phyloP scores from a whole-genome alignment of 306 rosid species.

The Psophocarpus tetragonolobus region DNA sequence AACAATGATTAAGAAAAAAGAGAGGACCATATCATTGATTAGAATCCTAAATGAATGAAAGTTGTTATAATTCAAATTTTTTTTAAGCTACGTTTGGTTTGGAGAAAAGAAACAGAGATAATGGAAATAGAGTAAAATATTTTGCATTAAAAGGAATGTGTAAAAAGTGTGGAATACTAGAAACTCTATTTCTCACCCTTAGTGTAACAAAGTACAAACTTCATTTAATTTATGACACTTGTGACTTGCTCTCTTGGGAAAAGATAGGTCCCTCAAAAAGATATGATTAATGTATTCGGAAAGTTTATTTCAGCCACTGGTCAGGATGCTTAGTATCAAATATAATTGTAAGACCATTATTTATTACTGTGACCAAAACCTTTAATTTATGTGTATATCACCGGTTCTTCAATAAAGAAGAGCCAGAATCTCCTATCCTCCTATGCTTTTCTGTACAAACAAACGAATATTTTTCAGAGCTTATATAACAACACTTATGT shows the following conservation, averaged over 20 bases:
- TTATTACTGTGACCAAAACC: constrained; percentile 25
- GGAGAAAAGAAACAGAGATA: no score
- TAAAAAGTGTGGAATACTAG: no score
- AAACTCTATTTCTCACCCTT: no score
- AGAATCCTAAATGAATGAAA: neutral
- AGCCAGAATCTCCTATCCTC: constrained; percentile 35
- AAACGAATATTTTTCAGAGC: constrained; percentile 34
- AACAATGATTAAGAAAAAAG: neutral
- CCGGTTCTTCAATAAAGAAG: constrained; percentile 32
- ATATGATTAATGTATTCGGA: neutral
- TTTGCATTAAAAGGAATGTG: no score
- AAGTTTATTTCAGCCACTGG: neutral
- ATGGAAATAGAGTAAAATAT: no score
- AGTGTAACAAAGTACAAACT: no score
- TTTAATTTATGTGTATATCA: constrained; percentile 19
- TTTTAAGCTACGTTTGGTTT: no score
- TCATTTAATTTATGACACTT: constrained; percentile 5
- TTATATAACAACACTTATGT: constrained; percentile 35
- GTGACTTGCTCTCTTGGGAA: neutral
- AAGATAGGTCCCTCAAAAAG: neutral
- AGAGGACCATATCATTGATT: neutral
- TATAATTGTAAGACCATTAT: constrained; percentile 19
- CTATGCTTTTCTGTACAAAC: constrained; percentile 59
- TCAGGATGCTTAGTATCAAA: neutral
- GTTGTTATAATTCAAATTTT: neutral